phyloP scores from a whole-genome alignment of 1,284 basidiomycete species.

The Sporisorium sorghi region DNA sequence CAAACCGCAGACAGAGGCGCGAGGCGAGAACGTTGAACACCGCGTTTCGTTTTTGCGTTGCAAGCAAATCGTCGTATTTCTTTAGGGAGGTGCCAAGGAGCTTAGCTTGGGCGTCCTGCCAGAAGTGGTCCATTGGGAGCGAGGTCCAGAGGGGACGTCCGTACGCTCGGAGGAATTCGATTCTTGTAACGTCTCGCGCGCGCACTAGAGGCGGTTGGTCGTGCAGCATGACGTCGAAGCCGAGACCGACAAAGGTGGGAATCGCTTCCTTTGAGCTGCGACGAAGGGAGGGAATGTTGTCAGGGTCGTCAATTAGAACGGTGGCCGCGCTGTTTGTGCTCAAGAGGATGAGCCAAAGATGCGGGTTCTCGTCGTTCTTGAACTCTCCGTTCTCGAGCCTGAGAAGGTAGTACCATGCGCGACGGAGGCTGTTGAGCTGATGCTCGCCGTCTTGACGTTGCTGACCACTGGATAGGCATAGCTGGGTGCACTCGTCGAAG shows the following conservation, averaged over 20 bases:
- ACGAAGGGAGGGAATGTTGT: no score
- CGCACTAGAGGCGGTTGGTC: not conserved
- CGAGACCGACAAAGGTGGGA: slow-evolving; percentile 4
- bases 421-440: slow-evolving; percentile 11
- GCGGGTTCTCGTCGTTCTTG: no score
- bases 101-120: slow-evolving; percentile 3
- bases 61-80: no score
- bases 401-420: slow-evolving; percentile 1
- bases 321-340: slow-evolving; percentile 9
- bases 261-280: no score
- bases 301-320: not conserved
- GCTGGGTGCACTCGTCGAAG: slow-evolving; percentile 15
- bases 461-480: no score
- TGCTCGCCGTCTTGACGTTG: no score
- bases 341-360: slow-evolving; percentile 13
- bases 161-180: not conserved
- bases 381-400: not conserved
- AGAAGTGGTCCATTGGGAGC: not conserved
- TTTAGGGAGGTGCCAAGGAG: not conserved
- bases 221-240: slow-evolving; percentile 6
- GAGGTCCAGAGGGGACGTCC: slow-evolving; percentile 15
- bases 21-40: slow-evolving; percentile 6
- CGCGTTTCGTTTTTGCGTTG: no score
- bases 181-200: not conserved
- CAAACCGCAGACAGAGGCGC: not conserved